Percentiles rank a stretch among this genome's conserved stretches.
These are phyloP conservation scores for Phytophthora multivora DNA, from an alignment of 352 stramenopile species.

Conservation along the genomic window DNA sequence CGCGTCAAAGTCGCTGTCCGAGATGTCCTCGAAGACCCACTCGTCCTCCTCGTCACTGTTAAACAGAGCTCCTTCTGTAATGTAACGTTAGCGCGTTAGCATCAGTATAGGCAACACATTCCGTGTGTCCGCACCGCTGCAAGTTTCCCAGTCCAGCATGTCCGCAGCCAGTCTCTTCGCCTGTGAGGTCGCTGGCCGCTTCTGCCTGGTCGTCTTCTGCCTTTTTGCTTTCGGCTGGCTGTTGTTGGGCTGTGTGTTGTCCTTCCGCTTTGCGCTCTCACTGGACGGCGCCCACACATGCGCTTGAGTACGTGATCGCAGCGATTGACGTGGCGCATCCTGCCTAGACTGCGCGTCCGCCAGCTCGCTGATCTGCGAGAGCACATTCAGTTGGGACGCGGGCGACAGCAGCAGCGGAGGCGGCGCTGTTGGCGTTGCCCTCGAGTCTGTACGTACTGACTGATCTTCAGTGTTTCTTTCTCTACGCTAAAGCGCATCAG, in stretches of 20 bases:
- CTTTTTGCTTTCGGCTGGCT: conserved; percentile 18
- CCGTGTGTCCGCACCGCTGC: conserved; percentile 54
- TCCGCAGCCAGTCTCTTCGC: conserved; percentile 42
- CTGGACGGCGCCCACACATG: conserved; percentile 35
- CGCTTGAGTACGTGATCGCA: neutral
- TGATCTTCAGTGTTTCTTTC: neutral
- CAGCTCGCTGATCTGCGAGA: conserved; percentile 79
- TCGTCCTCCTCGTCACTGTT: conserved; percentile 27
- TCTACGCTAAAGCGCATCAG: neutral
- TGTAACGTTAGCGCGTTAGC: conserved; percentile 9
- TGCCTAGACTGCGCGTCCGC: conserved; percentile 39
- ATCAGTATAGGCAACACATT: too few species aligned
- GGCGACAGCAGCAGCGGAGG: conserved; percentile 54
- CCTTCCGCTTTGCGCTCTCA: conserved; percentile 1
- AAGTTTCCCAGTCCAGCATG: conserved; percentile 69
- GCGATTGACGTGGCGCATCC: neutral
- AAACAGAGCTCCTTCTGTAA: conserved; percentile 51
- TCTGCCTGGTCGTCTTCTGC: conserved; percentile 15
- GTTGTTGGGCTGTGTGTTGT: neutral
- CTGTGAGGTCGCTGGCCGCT: conserved; percentile 11
- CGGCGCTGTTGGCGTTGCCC: too few species aligned
- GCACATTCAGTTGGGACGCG: conserved; percentile 69
- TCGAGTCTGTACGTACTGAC: too few species aligned
- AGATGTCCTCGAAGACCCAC: conserved; percentile 69
- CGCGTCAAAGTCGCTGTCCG: conserved; percentile 67